Percentiles rank a stretch among this genome's conserved stretches.
These are phyloP conservation scores for Kwoniella newhampshirensis DNA, from an alignment of 768 basidiomycete genomes.

Conservation along the genomic window DNA sequence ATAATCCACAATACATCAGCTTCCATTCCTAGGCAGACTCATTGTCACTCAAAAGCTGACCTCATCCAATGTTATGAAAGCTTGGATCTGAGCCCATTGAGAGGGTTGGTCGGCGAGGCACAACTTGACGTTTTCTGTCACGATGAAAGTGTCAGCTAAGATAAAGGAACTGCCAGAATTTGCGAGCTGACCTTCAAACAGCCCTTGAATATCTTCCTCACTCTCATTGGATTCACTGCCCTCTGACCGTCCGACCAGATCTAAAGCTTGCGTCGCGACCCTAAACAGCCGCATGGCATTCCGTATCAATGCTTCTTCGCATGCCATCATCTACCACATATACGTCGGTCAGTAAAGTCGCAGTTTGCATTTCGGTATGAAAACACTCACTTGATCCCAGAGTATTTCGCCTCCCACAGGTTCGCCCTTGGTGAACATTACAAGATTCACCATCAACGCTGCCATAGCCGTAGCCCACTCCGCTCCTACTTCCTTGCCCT, in stretches of 20 bases:
- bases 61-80: constrained; percentile 4
- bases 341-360: neutral
- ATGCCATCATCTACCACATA: constrained; percentile 1
- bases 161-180: neutral
- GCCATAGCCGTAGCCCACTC: constrained; percentile 18
- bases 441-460: constrained; percentile 4
- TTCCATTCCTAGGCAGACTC: neutral
- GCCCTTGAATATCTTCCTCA: neutral
- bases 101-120: neutral
- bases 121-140: constrained; percentile 6
- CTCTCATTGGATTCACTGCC: neutral
- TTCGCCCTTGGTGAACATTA: constrained; percentile 14
- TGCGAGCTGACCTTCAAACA: constrained; percentile 3
- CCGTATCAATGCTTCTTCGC: constrained; percentile 5
- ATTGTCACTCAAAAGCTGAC: neutral
- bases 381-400: constrained; percentile 6
- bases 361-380: neutral
- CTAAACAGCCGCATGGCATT: neutral
- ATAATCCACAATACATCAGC: neutral
- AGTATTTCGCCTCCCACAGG: constrained; percentile 1
- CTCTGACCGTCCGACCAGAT: neutral
- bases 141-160: neutral
- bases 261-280: neutral
- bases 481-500: neutral
- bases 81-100: constrained; percentile 11